Evolutionary conservation across 2,329 filamentous ascomycete genomes (phyloP), one percentile per base, ranked within the genome.

Genomic region (Xylariaceae sp.): DNA sequence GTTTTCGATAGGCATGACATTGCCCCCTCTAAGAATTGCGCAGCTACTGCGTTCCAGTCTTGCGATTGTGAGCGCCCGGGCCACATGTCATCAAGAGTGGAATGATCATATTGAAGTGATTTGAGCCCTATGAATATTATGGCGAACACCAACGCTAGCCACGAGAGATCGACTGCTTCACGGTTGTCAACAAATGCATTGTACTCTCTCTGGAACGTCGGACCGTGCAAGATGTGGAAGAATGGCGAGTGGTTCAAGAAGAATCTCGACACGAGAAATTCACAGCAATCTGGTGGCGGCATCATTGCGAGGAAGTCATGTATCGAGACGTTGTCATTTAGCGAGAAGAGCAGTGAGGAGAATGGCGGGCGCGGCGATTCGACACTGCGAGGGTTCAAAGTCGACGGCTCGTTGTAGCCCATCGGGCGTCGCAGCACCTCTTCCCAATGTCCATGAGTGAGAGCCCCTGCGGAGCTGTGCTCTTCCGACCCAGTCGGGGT

Each of bases 191-290:
- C 33, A 18, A 52, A 52, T 11, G 45, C 32, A 17, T 39, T 46
- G 27, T 49, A 52, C 40, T 52, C 49, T 30, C 42, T 52, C 30
- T 52, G 49, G 12, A 52, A 52, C 2, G 49, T 49, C 12, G 49
- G 49, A 15, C 49, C 49, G 27, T 52, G 49, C 11, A 52, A 40
- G 19, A 52, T 49, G 35, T 42, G 38, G 30, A 52, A 49, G 30
- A 49, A 52, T 11, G 42, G 49, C 12, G 46, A 22, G 42, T 49
- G 45, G 12, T 45, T 45, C 42, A 44, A 40, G 42, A 52, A 52
- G 18, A 43, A 52, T 10, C 19, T 39, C 14, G 49, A 48, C 32
- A 52, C 19, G 14, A 49, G 39, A 35, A 42, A 49, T 33, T 52
- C 49, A 19, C 49, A 52, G 1, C 45, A 19, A n/a, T 19, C 42